Evolutionary conservation across 139 green algal genomes (phyloP), one percentile per base, ranked within the genome.

Genomic region (Chlamydomonas applanata): DNA sequence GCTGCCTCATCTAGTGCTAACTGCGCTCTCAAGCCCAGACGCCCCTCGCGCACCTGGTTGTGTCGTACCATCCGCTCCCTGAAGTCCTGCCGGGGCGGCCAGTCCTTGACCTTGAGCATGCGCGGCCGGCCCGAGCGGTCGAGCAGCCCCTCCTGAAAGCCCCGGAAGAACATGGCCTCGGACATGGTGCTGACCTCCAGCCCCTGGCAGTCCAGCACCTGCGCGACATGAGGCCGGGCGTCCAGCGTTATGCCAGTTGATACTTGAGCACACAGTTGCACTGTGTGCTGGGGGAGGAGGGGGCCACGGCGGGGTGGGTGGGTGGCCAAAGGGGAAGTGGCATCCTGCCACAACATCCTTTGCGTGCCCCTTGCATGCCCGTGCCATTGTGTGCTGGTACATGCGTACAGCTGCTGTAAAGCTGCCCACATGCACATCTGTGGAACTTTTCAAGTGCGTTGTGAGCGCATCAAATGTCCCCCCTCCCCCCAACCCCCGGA

Each of bases 51-150:
- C 29, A 88, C 85, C 85, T 89, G 68, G 45, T 84, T 78, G 71
- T 93, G 88, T 1, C 83, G 49, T 9, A 64, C 75, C 75, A 93
- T 79, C 16, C 82, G 54, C 2, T 79, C 22, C 0, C 16, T 65
- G 74, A 92, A 94, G 49, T 72, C 57, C 2, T 56, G 79, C 1
- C 79, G 44, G 0, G 91, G 87, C 0, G 92, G 92, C 81, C 86
- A 97, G 85, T 97, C 92, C 86, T 96, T 97, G 35, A 97, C 86
- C 84, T 97, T 97, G 57, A 94, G 74, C 86, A 97, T 92, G 29
- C 57, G 40, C 7, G 40, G 40, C 11, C 40, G 40, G 40, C 40
- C 40, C 40, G 7, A 11, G 3, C n/a, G 17, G 24, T 30, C 59
- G 35, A 22, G 59, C 59, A 66, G n/a, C 59, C 59, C 29, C 59